Base-by-base conservation (phyloP, 2,329 filamentous ascomycete species). In the Septoria linicola region DNA sequence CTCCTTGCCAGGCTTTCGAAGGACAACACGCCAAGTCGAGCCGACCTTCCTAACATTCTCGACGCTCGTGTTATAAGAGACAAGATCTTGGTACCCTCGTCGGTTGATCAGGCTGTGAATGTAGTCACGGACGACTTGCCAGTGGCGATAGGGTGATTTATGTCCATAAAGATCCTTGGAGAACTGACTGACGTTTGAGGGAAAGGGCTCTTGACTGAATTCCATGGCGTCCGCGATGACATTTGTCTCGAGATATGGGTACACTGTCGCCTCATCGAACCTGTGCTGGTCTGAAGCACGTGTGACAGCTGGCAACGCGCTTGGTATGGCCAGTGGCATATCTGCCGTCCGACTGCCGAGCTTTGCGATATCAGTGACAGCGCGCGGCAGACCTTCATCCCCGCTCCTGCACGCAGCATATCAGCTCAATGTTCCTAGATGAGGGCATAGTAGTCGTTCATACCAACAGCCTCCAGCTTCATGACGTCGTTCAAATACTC, bases 201-300 rank as follows among this genome's bases (percentile, higher is more conserved):
- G 75, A 11, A 84, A 80, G 0, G 73, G 70, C 47, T 83, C 80
- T 53, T 80, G 73, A 0, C 75, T 78, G 64, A 80, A 87, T 13
- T 76, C 72, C 84, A 87, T 87, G 0, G 80, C 72, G 1, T 75
- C 61, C 4, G 72, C 71, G 55, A 80, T 76, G 36, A 87, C 78
- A 56, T 87, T 87, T 2, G 82, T 86, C 62, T 86, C 80, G n/a
- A 86, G 68, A 16, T 79, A 77, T 0, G 80, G 79, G 57, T 85
- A 85, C 14, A 85, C 73, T 0, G 79, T 79, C 0, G 81, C 80
- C 53, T 84, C 80, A 10, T 72, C 67, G 59, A 78, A 82, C 2
- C 80, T 76, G 14, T 76, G 72, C 50, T 74, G 72, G 1, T 63
- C 52, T 10, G 69, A 65, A 34, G 70, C 72, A 0, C 75, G 71